phyloP scores from a whole-genome alignment of 176 grass and related monocot species.

The Musa itinerans region DNA sequence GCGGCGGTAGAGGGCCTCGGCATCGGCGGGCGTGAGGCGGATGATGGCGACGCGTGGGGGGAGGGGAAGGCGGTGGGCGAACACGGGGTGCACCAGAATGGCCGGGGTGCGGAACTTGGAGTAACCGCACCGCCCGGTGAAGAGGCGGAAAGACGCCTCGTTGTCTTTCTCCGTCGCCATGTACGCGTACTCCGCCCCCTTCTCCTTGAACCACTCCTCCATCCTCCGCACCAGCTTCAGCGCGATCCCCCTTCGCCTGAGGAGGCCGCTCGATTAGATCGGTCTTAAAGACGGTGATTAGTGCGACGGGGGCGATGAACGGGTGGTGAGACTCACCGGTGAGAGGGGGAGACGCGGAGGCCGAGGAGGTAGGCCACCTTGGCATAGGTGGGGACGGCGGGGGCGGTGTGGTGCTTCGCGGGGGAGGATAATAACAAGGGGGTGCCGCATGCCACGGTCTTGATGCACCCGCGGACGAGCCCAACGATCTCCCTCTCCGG shows the following conservation, averaged over 20 bases:
- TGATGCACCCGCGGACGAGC: slow-evolving; percentile 73
- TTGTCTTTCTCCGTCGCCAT: slow-evolving; percentile 66
- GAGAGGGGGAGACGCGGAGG: slow-evolving; percentile 48
- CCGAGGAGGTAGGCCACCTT: slow-evolving; percentile 80
- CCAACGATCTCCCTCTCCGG: slow-evolving; percentile 47
- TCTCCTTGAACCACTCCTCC: slow-evolving; percentile 62
- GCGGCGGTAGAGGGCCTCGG: slow-evolving; percentile 36
- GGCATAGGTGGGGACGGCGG: slow-evolving; percentile 25
- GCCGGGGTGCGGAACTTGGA: slow-evolving; percentile 53
- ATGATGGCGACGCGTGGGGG: slow-evolving; percentile 14
- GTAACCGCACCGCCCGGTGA: slow-evolving; percentile 59
- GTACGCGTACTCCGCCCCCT: slow-evolving; percentile 66
- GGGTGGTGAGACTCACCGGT: slow-evolving; percentile 18
- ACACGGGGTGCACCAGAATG: slow-evolving; percentile 52
- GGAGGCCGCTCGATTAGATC: neutral
- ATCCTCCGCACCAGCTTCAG: slow-evolving; percentile 41
- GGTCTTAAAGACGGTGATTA: neutral
- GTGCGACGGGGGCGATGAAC: neutral
- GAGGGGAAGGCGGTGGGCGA: slow-evolving; percentile 29
- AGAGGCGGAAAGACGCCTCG: slow-evolving; percentile 41
- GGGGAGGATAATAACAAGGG: neutral
- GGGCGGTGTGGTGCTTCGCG: slow-evolving; percentile 20
- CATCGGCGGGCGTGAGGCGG: slow-evolving; percentile 15
- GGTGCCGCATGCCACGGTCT: slow-evolving; percentile 52
- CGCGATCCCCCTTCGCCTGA: slow-evolving; percentile 35